Evolutionary conservation across 169 alveolate species (phyloP), one percentile per base, ranked within the genome.

Genomic region (Perkinsus chesapeaki): DNA sequence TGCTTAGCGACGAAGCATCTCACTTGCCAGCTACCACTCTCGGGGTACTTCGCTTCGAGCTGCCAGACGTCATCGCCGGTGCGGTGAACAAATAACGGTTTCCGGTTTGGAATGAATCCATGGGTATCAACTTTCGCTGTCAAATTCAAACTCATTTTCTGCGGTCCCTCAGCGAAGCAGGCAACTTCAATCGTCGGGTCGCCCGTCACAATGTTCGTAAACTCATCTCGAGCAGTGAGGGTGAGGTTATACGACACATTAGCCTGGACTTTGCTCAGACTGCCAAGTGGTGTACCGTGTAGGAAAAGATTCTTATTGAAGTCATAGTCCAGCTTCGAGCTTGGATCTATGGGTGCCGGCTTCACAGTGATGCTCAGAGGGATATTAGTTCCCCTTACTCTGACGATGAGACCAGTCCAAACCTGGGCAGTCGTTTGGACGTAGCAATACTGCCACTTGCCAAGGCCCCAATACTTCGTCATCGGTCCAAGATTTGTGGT

Each of bases 1-100:
- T 72, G 47, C 48, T 94, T 94, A 48, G 73, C 39, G 0, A 93
- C 95, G 31, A 73, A 92, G 48, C 95, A 94, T 16, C 82, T 1
- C 37, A 60, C 82, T 23, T 60, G 82, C 82, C 82, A 60, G 31
- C 36, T 60, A 34, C 82, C 82, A 23, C 82, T 60, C 12, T 60
- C 31, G 0, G 82, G 82, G 27, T 60, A 60, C 82, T 23, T 60
- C 31, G 82, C 12, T 34, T 12, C 31, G 37, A 60, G 27, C 23
- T 60, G 82, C 82, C 82, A 60, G 27, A 60, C 82, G 82, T 60
- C 27, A 34, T 60, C 82, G 0, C 82, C 82, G 7, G 82, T 16
- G 3, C 27, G 82, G 27, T 60, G 82, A 16, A 60, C 82, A 16
- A 60, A 60, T 34, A 60, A 16, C 36, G 3, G 82, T 34, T 60